Percentiles rank a stretch among this genome's conserved stretches.
phyloP scores from a whole-genome alignment of 1,284 basidiomycete species.

The Ceratobasidium sp. region DNA sequence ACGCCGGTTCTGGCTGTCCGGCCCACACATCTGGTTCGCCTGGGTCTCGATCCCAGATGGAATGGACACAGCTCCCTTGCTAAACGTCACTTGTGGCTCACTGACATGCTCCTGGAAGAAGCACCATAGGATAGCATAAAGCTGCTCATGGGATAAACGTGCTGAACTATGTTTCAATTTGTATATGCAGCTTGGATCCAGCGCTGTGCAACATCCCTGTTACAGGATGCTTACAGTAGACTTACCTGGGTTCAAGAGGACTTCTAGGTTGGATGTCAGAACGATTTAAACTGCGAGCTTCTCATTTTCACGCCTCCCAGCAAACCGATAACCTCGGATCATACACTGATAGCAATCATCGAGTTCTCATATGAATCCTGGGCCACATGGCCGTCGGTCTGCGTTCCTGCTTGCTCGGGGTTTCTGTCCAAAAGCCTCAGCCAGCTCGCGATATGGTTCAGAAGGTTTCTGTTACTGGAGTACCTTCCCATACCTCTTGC shows the following conservation, averaged over 20 bases:
- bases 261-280: slow-evolving; percentile 20
- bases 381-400: slow-evolving; percentile 32
- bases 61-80: slow-evolving; percentile 4
- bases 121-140: too few species aligned
- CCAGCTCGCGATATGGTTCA: slow-evolving; percentile 29
- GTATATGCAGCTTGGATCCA: slow-evolving; percentile 10
- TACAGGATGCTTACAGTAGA: slow-evolving; percentile 3
- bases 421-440: slow-evolving; percentile 19
- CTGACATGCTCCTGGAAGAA: slow-evolving; percentile 20
- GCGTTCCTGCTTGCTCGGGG: slow-evolving; percentile 18
- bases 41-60: slow-evolving; percentile 12
- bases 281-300: slow-evolving; percentile 39
- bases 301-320: slow-evolving; percentile 27
- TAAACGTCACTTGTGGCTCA: slow-evolving; percentile 20
- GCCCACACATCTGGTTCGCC: slow-evolving; percentile 20
- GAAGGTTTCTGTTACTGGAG: slow-evolving; percentile 20
- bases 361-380: slow-evolving; percentile 36
- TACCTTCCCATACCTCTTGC: slow-evolving; percentile 17
- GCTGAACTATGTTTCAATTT: slow-evolving; percentile 23
- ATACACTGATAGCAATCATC: slow-evolving; percentile 33
- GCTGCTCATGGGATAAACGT: too few species aligned
- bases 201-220: not conserved
- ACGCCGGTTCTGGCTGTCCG: slow-evolving; percentile 8
- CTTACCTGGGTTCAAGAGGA: not conserved
- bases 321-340: slow-evolving; percentile 37